Percentiles rank a stretch among this genome's conserved stretches.
Conservation (phyloP, 2,329 filamentous ascomycete genomes). For the Dactylellina leptospora region DNA sequence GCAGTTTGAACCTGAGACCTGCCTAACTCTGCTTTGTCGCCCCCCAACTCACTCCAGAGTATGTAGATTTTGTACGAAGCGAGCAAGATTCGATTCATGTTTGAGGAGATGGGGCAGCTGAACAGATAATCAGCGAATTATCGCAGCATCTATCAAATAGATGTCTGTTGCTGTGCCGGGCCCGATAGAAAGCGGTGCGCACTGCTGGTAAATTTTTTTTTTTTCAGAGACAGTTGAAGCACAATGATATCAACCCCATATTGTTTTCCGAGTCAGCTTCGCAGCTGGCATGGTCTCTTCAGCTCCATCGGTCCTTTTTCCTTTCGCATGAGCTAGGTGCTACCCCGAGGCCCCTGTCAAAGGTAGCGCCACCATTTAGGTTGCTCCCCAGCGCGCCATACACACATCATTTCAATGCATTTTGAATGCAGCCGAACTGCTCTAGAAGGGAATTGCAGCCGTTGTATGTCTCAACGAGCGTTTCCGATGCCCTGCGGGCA, state of each 20-base stretch:
- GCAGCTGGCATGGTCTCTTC: not conserved
- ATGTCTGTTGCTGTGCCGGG: not conserved
- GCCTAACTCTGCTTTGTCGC: constrained; percentile 5
- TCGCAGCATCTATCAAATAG: not conserved
- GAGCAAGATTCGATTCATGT: too few relatives aligned
- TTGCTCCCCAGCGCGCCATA: constrained; percentile 45
- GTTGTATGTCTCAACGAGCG: constrained; percentile 30
- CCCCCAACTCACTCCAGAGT: too few relatives aligned
- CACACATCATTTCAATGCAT: constrained; percentile 49
- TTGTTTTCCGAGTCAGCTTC: not conserved
- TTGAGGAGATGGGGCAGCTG: too few relatives aligned
- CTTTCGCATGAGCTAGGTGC: constrained; percentile 17
- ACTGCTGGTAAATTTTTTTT: not conserved
- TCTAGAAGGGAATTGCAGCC: constrained; percentile 42
- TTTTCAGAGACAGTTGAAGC: not conserved
- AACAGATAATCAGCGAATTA: not conserved
- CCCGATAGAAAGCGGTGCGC: not conserved
- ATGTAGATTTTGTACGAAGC: too few relatives aligned
- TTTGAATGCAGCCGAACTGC: constrained; percentile 23
- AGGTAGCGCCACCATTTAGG: constrained; percentile 39
- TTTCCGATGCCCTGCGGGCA: constrained; percentile 42
- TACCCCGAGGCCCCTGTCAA: constrained; percentile 33
- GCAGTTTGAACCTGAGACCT: constrained; percentile 45
- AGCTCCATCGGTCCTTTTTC: not conserved
- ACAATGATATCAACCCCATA: constrained; percentile 10